Evolutionary conservation across 208 protist species (phyloP).

Genomic region (Endotrypanum monterogeii): DNA sequence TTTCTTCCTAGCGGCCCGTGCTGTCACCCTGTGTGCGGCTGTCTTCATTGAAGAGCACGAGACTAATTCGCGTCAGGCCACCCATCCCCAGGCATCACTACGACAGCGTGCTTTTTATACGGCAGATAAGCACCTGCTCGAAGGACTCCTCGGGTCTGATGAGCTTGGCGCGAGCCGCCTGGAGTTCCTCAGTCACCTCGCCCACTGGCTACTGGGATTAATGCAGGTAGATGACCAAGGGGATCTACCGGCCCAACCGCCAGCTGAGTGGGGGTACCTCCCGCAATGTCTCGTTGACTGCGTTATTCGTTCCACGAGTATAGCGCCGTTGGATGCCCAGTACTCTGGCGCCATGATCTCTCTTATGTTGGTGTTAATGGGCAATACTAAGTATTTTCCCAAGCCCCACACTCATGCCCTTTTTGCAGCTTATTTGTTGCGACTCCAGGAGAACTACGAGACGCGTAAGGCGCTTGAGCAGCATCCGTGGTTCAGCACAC

Average conservation of each 20-base stretch:
- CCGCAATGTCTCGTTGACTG: slow-evolving; percentile 86
- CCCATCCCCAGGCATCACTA: slow-evolving; percentile 48
- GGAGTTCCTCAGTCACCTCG: slow-evolving; percentile 69
- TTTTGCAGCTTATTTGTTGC: slow-evolving; percentile 70
- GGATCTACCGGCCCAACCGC: slow-evolving; percentile 43
- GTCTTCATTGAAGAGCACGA: slow-evolving; percentile 76
- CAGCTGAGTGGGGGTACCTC: slow-evolving; percentile 75
- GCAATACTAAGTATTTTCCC: slow-evolving; percentile 87
- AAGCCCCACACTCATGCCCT: slow-evolving; percentile 91
- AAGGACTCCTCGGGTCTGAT: slow-evolving; percentile 55
- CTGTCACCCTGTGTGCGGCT: slow-evolving; percentile 48
- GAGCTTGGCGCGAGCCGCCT: slow-evolving; percentile 54
- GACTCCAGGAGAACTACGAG: slow-evolving; percentile 54
- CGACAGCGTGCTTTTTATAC: slow-evolving; percentile 49
- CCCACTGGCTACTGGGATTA: slow-evolving; percentile 77
- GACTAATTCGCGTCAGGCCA: slow-evolving; percentile 41
- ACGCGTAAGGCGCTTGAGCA: slow-evolving; percentile 56
- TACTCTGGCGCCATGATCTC: slow-evolving; percentile 70
- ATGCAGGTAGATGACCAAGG: slow-evolving; percentile 61
- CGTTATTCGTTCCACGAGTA: slow-evolving; percentile 64
- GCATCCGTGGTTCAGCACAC: slow-evolving; percentile 79
- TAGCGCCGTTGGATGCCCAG: slow-evolving; percentile 58
- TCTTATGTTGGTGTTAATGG: slow-evolving; percentile 91
- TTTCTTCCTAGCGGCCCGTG: slow-evolving; percentile 80
- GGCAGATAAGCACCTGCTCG: slow-evolving; percentile 61